Evolutionary conservation across 2,329 filamentous ascomycete genomes (phyloP), one percentile per base, ranked within the genome.

Genomic region (Fusarium sp.): DNA sequence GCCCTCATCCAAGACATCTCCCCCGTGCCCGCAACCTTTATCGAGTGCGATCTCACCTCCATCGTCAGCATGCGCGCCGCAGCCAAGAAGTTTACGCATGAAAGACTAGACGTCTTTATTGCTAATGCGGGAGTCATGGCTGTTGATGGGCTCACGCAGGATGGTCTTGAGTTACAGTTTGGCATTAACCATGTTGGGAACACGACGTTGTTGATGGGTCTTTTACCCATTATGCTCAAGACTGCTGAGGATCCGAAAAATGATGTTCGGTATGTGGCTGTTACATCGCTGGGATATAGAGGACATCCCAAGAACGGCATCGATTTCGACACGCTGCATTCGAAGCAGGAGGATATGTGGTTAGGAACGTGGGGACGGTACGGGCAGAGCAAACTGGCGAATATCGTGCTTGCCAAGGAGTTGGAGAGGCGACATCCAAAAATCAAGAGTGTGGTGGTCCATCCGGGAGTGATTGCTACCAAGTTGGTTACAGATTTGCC

Each of bases 41-140:
- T 88, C 10, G 74, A 79, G 13, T 80, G 86, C 26, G 85, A 88
- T 67, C 78, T 88, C 15, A 72, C 81, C 1, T 87, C 84, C 1
- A 81, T 88, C 42, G 72, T 78, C 17, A 85, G 83, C 21, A 80
- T 88, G 69, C 80, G 78, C 7, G 65, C 76, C 4, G 84, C 83
- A 2, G 84, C 83, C 2, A 72, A 74, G 31, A 69, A 71, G n/a
- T 84, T 87, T 62, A 72, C 17, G 28, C 51, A 78, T 53, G 72
- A 80, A 40, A 80, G 84, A n/a, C 73, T 84, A 6, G 81, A 84
- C 59, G 67, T 82, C 31, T 73, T 84, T 21, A 75, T 81, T 21
- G 76, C 74, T 24, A 80, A 80, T 54, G 78, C 80, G 14, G 83
- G 82, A 5, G 47, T 83, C 40, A 77, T 77, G 72, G 70, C 70